phyloP scores from a whole-genome alignment of 169 alveolate genomes.

The Sarcocystis neurona region DNA sequence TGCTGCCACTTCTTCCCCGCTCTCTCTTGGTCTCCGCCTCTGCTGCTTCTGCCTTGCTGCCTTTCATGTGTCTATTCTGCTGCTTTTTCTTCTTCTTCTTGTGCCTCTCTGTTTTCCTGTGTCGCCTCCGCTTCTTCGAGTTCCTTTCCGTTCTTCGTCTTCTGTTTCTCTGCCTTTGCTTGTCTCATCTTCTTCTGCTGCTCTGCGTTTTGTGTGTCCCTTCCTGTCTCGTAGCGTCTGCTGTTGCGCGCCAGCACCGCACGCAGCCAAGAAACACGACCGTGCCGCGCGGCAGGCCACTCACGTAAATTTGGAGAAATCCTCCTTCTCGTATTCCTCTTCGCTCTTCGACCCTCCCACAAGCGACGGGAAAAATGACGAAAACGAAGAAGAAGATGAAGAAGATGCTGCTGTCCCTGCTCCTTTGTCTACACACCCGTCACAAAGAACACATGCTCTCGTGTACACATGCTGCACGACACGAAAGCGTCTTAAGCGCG shows the following conservation, averaged over 20 bases:
- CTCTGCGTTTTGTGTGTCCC: not conserved
- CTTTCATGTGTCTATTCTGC: not conserved
- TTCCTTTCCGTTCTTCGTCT: not conserved
- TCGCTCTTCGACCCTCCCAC: too few relatives aligned
- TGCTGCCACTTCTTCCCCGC: not conserved
- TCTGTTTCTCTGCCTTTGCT: not conserved
- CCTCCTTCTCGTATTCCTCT: too few relatives aligned
- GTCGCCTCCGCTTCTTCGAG: not conserved
- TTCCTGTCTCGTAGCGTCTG: not conserved
- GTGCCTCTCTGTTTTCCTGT: not conserved
- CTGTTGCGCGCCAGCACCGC: not conserved
- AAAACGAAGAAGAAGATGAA: too few relatives aligned
- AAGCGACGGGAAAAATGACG: too few relatives aligned
- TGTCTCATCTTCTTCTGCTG: not conserved
- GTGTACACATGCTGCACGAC: too few relatives aligned
- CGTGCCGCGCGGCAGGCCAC: too few relatives aligned
- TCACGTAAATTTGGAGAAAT: too few relatives aligned
- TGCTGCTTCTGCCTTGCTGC: not conserved
- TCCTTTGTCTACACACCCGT: too few relatives aligned
- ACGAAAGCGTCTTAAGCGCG: too few relatives aligned
- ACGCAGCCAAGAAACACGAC: too few relatives aligned
- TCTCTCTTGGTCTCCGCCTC: not conserved
- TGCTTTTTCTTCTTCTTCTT: not conserved
- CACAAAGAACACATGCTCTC: too few relatives aligned
- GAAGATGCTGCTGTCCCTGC: too few relatives aligned